Base-by-base conservation (phyloP, 2,329 filamentous ascomycete species). In the Coleophoma eucalyptorum region DNA sequence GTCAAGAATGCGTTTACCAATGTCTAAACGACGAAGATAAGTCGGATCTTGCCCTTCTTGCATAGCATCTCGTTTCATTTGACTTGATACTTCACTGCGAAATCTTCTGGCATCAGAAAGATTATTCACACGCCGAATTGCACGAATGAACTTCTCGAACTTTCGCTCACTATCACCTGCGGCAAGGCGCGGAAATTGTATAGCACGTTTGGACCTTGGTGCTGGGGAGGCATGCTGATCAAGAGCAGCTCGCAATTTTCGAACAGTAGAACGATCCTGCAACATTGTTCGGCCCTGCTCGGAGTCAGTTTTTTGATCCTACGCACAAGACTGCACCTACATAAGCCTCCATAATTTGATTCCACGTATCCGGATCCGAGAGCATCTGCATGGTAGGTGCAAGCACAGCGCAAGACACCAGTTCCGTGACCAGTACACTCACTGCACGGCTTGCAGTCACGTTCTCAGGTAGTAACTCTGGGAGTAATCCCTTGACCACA, bases 331-430 rank as follows among this genome's bases (percentile, higher is more conserved):
- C n/a, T 18, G 40, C 57, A 54, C 69, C 63, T 58, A 70, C 85
- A 69, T 87, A 90, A 50, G 86, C 92, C 69, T 97, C 93, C 78
- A 97, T 90, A 53, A 96, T 70, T 67, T 97, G 92, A 63, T 99
- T 97, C 93, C 93, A 99, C 8, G 88, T 96, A 71, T 99, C 95
- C 1, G 95, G 92, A 60, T 99, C 93, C 5, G 89, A 83, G 16
- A 99, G 74, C 55, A 91, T 75, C 61, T 87, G 84, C 65, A 97
- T 78, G 19, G 95, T 73, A 1, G 94, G 94, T 40, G 84, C 85
- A 35, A 99, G 74, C 37, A 99, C 86, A n/a, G 90, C 90, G 68
- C 94, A 97, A 19, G 90, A 79, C n/a, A 97, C 83, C 54, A 99
- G 86, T 71, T 99, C 95, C 60, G 89, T 85, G 53, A 97, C 80